phyloP scores from a whole-genome alignment of 257 asterid species.

The Ballota nigra region DNA sequence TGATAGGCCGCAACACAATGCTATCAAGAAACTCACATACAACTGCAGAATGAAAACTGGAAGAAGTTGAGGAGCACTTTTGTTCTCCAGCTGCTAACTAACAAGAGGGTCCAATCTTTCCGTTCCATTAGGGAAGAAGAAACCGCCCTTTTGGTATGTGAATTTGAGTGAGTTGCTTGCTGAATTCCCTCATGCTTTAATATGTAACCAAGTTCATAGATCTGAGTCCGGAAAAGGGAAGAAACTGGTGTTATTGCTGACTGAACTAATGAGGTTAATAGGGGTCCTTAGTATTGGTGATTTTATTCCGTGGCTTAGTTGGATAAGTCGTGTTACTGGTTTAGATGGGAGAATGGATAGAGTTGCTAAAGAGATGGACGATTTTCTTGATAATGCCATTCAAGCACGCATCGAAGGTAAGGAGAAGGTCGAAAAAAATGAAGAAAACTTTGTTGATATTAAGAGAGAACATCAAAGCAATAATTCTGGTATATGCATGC shows the following conservation, averaged over 20 bases:
- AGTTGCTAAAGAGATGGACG: not conserved
- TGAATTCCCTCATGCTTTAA: not conserved
- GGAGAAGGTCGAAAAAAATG: not conserved
- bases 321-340: not conserved
- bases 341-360: not conserved
- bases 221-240: not conserved
- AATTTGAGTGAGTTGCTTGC: not conserved
- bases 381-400: not conserved
- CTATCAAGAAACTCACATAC: not conserved
- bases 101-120: not conserved
- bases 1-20: not conserved
- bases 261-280: not conserved
- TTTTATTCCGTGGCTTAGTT: not conserved
- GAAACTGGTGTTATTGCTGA: not conserved
- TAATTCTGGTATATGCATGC: not conserved
- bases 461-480: not conserved
- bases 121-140: not conserved
- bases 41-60: not conserved
- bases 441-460: not conserved
- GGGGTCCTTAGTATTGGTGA: not conserved
- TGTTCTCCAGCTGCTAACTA: not conserved
- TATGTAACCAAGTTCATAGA: not conserved
- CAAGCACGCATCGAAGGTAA: not conserved
- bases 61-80: not conserved
- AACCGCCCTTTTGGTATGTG: not conserved